Evolutionary conservation across 176 grass and related monocot species (phyloP).

Genomic region (Ensete glaucum): DNA sequence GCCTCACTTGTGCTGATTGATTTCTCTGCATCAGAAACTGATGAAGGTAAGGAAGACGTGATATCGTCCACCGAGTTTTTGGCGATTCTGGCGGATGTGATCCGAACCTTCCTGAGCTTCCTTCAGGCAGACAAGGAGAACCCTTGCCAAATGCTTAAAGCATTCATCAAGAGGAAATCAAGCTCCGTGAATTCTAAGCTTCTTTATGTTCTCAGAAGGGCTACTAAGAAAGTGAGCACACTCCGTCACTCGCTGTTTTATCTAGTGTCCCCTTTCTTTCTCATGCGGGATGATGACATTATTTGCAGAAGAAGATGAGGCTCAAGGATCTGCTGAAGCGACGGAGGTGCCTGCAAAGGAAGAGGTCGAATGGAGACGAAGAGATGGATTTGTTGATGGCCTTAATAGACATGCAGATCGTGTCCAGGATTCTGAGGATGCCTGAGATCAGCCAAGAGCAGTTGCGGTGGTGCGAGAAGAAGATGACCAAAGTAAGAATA

Average conservation of each 20-base stretch:
- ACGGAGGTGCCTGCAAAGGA: conserved; percentile 41
- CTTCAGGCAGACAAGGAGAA: conserved; percentile 1
- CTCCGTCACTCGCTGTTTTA: not conserved
- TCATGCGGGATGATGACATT: too few relatives aligned
- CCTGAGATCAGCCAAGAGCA: conserved; percentile 58
- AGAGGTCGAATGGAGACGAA: conserved; percentile 44
- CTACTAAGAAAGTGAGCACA: conserved; percentile 7
- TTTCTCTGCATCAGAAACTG: conserved; percentile 1
- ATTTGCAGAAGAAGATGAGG: conserved; percentile 70
- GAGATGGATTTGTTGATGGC: conserved; percentile 65
- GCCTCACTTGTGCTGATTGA: not conserved
- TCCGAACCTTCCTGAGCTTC: not conserved
- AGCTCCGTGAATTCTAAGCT: not conserved
- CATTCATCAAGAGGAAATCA: not conserved
- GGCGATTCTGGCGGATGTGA: not conserved
- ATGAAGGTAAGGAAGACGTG: not conserved
- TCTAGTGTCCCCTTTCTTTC: not conserved
- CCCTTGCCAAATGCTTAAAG: conserved; percentile 7
- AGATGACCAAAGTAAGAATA: conserved; percentile 64
- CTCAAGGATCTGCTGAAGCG: conserved; percentile 56
- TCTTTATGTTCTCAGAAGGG: conserved; percentile 4
- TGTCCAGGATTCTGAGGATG: conserved; percentile 85
- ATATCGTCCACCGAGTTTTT: not conserved
- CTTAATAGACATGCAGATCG: conserved; percentile 71
- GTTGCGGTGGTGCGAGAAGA: conserved; percentile 90